phyloP scores from a whole-genome alignment of 1,139 yeast species.

The Yamadazyma buinensis region DNA sequence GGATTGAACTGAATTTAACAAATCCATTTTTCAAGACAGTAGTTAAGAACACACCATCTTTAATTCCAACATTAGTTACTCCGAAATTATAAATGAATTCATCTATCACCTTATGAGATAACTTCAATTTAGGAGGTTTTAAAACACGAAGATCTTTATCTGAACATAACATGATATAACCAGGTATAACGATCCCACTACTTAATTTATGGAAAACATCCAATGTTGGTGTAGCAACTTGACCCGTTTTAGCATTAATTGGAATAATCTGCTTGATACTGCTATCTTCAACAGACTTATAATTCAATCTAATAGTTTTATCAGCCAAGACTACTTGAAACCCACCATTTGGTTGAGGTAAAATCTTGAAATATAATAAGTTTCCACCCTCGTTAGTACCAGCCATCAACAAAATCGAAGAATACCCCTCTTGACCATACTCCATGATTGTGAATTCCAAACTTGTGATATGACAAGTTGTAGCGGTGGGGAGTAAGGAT shows the following conservation, averaged over 20 bases:
- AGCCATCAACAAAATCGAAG: constrained; percentile 66
- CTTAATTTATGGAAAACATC: constrained; percentile 58
- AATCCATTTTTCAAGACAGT: constrained; percentile 36
- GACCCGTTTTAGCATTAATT: constrained; percentile 52
- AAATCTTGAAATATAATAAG: constrained; percentile 58
- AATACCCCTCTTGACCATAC: constrained; percentile 60
- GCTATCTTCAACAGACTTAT: constrained; percentile 29
- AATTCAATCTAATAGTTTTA: constrained; percentile 38
- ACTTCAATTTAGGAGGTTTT: constrained; percentile 55
- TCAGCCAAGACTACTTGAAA: constrained; percentile 60
- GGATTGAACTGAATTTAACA: constrained; percentile 35
- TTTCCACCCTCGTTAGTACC: constrained; percentile 82
- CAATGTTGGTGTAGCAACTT: constrained; percentile 60
- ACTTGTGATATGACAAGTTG: constrained; percentile 44
- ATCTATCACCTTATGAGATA: constrained; percentile 63
- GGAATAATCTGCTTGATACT: constrained; percentile 46
- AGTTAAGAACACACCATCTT: constrained; percentile 35
- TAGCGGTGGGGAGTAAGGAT: constrained; percentile 36
- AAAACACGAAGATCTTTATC: constrained; percentile 62
- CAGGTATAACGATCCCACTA: constrained; percentile 60
- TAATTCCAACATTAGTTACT: constrained; percentile 22
- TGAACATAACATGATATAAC: constrained; percentile 58
- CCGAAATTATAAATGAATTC: constrained; percentile 55
- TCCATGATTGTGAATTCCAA: constrained; percentile 74
- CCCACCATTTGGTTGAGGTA: constrained; percentile 68